These are phyloP conservation scores for Phytophthora hybrid DNA, from an alignment of 352 stramenopile genomes.

Conservation along the genomic window DNA sequence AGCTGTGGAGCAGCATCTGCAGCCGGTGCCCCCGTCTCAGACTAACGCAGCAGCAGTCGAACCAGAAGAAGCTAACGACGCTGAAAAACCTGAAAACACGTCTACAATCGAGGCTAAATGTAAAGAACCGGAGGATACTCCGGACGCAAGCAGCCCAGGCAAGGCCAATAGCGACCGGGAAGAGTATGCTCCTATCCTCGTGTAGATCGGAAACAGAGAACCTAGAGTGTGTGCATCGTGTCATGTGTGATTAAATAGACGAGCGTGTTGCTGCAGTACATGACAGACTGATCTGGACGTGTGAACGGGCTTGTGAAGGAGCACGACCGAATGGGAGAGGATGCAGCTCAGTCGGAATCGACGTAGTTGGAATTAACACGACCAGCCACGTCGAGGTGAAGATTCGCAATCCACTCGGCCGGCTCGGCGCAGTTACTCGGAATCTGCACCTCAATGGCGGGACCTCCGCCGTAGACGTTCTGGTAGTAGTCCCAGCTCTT, in stretches of 20 bases:
- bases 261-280: constrained; percentile 41
- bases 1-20: constrained; percentile 38
- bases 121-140: constrained; percentile 27
- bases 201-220: constrained; percentile 16
- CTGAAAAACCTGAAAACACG: constrained; percentile 25
- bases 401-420: constrained; percentile 53
- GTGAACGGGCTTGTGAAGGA: constrained; percentile 3
- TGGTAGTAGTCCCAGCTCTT: constrained; percentile 83
- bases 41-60: constrained; percentile 2
- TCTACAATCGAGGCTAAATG: constrained; percentile 1
- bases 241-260: constrained; percentile 51
- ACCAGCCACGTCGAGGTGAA: constrained; percentile 60
- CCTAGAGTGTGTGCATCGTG: constrained; percentile 27
- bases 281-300: constrained; percentile 32
- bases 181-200: constrained; percentile 23
- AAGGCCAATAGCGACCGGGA: constrained; percentile 14
- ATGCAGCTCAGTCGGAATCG: constrained; percentile 40
- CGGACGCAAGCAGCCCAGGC: constrained; percentile 20
- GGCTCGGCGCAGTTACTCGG: constrained; percentile 63
- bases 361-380: constrained; percentile 78
- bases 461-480: constrained; percentile 71
- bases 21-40: constrained; percentile 18
- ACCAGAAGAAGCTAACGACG: constrained; percentile 10
- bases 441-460: constrained; percentile 75
- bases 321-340: not conserved